These are phyloP conservation scores for Cucumis sativus DNA, from an alignment of 306 rosid species.

Conservation along the genomic window DNA sequence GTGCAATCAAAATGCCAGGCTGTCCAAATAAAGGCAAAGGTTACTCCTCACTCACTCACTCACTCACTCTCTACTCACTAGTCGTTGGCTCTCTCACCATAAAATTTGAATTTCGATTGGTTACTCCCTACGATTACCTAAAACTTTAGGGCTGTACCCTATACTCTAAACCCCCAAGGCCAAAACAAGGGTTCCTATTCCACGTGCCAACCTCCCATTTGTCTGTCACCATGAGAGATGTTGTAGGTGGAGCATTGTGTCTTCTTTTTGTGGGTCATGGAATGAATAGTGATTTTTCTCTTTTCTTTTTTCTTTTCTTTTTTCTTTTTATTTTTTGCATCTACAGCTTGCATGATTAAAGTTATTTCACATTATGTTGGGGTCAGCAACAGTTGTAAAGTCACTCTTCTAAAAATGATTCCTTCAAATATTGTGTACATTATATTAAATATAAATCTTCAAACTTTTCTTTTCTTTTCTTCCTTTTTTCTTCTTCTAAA, in stretches of 20 bases:
- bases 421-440: not conserved
- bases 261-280: not conserved
- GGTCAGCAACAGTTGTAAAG: constrained; percentile 7
- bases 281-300: not conserved
- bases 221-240: not conserved
- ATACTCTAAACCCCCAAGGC: not conserved
- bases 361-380: not conserved
- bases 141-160: not conserved
- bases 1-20: constrained; percentile 1
- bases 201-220: not conserved
- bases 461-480: not conserved
- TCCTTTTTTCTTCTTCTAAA: not conserved
- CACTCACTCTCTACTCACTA: not conserved
- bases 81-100: not conserved
- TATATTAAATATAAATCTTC: not conserved
- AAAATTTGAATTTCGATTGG: not conserved
- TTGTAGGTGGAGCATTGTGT: not conserved
- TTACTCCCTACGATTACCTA: not conserved
- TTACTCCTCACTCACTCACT: too few species aligned
- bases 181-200: not conserved
- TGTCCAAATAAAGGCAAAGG: not conserved
- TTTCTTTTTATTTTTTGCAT: too few species aligned
- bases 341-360: not conserved
- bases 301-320: too few species aligned
- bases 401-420: not conserved